Base-by-base conservation (phyloP, 2,329 filamentous ascomycete genomes). In the Trichoderma koningii region DNA sequence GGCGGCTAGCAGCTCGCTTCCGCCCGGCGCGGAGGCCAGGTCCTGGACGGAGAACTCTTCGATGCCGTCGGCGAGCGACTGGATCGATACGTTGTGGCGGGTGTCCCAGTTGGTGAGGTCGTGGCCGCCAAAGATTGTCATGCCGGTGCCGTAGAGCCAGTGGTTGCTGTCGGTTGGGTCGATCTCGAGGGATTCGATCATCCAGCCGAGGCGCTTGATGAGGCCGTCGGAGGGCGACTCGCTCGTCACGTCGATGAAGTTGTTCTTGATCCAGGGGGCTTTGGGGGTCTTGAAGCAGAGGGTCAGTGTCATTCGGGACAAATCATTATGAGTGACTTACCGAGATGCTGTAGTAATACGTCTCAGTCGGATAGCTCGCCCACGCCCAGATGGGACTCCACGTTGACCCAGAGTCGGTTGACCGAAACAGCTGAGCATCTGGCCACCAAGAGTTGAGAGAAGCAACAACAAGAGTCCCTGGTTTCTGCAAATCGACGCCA, bases 381-480 rank as follows among this genome's bases (percentile, higher is more conserved):
- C 59, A 62, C 15, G 42, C 23, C 59, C 59, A 62, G 3, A 62
- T 44, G 2, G 17, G n/a, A 12, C 59, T 62, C 59, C 59, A 62
- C 12, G 59, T 62, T 1, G 59, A 45, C n/a, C 59, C 59, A 1
- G 59, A 62, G 26, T 62, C 59, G 12, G 34, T 62, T 3, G 59
- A 62, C 14, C 59, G 59, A 17, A 62, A 62, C 1, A 62, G 9
- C 15, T 62, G 59, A 12, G 59, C 59, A 53, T 62, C 59, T 17
- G 59, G 59, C 59, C 59, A 62, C 59, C 59, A 62, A 14, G 59
- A 62, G 26, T 62, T 62, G 5, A 62, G 38, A 14, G 59, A 62
- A 21, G 59, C 59, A 9, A 62, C 59, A 6, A 62, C 59, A 44
- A 62, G 59, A 3, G 59, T 62, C 0, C 59, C 59, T 9, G 59